These are phyloP conservation scores for Zymoseptoria tritici DNA, from an alignment of 2,329 filamentous ascomycete species.

Conservation along the genomic window DNA sequence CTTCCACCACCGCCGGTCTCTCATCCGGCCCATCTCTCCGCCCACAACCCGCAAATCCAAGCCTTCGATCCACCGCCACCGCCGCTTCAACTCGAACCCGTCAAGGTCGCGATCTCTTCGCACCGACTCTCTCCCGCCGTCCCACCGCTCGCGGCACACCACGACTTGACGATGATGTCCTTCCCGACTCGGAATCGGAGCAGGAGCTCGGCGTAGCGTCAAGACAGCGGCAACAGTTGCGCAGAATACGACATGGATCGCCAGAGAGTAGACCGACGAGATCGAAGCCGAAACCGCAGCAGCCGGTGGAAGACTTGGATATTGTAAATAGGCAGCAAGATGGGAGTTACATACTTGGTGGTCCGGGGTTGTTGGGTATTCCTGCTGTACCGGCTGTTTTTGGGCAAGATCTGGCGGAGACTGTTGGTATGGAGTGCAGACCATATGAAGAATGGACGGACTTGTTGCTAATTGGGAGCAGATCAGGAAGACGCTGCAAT, in stretches of 20 bases:
- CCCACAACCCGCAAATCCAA: constrained; percentile 16
- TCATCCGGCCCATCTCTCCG: constrained; percentile 11
- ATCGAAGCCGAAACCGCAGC: constrained; percentile 4
- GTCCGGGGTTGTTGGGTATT: constrained; percentile 1
- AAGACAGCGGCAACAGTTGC: constrained; percentile 8
- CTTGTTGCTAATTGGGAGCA: not conserved
- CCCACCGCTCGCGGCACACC: constrained; percentile 20
- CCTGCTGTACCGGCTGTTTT: constrained; percentile 6
- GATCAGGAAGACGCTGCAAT: constrained; percentile 15
- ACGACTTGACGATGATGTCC: constrained; percentile 20
- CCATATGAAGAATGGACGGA: not conserved
- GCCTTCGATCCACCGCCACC: constrained; percentile 18
- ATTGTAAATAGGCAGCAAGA: constrained; percentile 24
- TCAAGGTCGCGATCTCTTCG: constrained; percentile 21
- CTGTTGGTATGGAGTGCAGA: constrained; percentile 1
- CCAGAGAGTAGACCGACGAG: constrained; percentile 12
- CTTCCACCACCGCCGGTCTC: constrained; percentile 8
- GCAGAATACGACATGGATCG: constrained; percentile 13
- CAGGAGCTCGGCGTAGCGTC: constrained; percentile 9
- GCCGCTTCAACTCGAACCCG: constrained; percentile 20
- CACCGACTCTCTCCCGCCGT: constrained; percentile 19
- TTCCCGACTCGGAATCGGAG: constrained; percentile 22
- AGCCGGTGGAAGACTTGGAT: constrained; percentile 16
- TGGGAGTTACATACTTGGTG: constrained; percentile 21
- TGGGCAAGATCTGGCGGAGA: constrained; percentile 6